A percentile compares a stretch with the other conserved stretches of the same genome.
These are phyloP conservation scores for Triticum turgidum DNA, from an alignment of 176 grass and related monocot species.

Conservation along the genomic window DNA sequence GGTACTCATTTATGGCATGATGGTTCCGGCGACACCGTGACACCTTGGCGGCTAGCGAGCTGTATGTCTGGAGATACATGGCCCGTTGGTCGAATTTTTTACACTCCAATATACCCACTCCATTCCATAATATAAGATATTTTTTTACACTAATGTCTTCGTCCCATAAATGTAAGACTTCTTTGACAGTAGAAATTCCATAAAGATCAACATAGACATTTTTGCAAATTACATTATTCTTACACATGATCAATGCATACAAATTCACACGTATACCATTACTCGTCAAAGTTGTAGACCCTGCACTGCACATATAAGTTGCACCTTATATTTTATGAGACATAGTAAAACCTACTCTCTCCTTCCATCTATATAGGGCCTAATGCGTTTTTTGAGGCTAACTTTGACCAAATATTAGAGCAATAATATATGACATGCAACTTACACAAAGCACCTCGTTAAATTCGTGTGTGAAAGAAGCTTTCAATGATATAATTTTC, in stretches of 20 bases:
- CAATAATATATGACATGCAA: too few species aligned
- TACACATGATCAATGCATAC: background rate
- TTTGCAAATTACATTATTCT: background rate
- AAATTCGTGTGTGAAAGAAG: too few species aligned
- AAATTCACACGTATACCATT: background rate
- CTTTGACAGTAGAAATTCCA: background rate
- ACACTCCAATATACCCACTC: too few species aligned
- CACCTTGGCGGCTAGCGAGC: background rate
- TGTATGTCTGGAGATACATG: background rate
- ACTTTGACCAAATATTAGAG: too few species aligned
- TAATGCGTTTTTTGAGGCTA: too few species aligned
- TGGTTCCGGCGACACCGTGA: background rate
- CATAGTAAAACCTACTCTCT: background rate
- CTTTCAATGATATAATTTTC: too few species aligned
- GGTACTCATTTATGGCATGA: constrained; percentile 24
- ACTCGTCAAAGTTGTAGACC: background rate
- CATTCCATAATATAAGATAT: too few species aligned
- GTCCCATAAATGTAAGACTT: too few species aligned
- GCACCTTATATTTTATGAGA: background rate
- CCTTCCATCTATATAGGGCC: too few species aligned
- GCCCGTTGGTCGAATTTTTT: too few species aligned
- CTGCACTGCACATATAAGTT: background rate
- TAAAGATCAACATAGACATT: background rate
- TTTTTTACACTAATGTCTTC: too few species aligned
- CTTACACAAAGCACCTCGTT: too few species aligned